Conservation (phyloP, 345 rosid species). For the Pistacia vera region DNA sequence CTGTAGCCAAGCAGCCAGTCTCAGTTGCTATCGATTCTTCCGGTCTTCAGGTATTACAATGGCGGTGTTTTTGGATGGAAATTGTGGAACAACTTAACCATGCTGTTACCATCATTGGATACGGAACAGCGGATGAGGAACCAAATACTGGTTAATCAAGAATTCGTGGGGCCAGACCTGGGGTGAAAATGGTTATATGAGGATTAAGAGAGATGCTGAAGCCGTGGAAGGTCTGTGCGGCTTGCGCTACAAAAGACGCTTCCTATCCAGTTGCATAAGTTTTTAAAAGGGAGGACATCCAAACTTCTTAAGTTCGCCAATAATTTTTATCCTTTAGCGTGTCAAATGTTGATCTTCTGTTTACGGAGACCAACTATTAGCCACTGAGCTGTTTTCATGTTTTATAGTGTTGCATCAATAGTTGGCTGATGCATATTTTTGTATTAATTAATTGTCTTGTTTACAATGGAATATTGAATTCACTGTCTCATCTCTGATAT, state of each 20-base stretch:
- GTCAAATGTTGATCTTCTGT: too few species aligned
- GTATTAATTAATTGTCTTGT: too few species aligned
- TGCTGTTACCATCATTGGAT: conserved; percentile 20
- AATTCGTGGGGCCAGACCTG: conserved; percentile 25
- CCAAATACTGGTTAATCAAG: conserved; percentile 28
- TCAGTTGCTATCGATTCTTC: conserved; percentile 54
- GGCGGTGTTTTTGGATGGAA: conserved; percentile 51
- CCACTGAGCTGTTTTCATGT: too few species aligned
- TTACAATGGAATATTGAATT: too few species aligned
- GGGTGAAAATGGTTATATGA: conserved; percentile 1
- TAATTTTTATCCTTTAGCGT: too few species aligned
- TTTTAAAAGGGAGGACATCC: conserved; percentile 1
- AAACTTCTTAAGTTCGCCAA: too few species aligned
- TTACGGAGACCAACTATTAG: too few species aligned
- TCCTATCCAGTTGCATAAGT: conserved; percentile 4
- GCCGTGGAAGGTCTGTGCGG: background rate
- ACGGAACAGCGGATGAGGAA: conserved; percentile 27
- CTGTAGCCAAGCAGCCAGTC: conserved; percentile 64
- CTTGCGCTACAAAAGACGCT: background rate
- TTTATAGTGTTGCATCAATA: too few species aligned
- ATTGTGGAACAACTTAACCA: conserved; percentile 36
- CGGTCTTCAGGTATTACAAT: conserved; percentile 48
- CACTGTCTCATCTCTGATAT: too few species aligned
- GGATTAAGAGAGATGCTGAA: background rate
- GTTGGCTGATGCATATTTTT: too few species aligned